Evolutionary conservation across 1,284 basidiomycete species (phyloP), one percentile per base, ranked within the genome.

Genomic region (Amylostereum areolatum): DNA sequence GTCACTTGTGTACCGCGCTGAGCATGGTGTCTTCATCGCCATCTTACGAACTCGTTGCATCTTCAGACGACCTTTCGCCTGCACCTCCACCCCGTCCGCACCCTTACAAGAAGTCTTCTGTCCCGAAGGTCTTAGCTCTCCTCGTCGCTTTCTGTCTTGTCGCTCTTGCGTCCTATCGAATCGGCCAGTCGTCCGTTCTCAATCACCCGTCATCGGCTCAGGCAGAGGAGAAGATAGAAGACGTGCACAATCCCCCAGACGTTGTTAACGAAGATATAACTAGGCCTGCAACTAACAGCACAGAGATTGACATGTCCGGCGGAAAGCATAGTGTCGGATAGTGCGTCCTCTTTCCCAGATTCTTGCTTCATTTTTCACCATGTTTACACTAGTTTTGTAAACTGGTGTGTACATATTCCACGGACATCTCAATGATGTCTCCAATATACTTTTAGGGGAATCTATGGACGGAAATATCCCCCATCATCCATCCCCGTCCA

Each of bases 391-490:
- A 88, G 86, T 59, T 89, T 89, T 56, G 82, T 85, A 9, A 89
- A 89, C 59, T 89, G 86, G 85, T 86, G 58, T 47, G 62, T 54
- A 27, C 29, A 30, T 39, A 48, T 47, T 30, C 27, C 29, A 46
- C 25, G 36, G 39, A 55, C 47, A 50, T 59, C 57, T 39, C 63
- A 65, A 62, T 48, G 43, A 8, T 24, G 25, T 28, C 30, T 7
- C n/a, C 18, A 28, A 7, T 5, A 28, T 28, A 25, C 27, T 1
- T n/a, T 11, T 65, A 59, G 94, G 94, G 93, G 91, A n/a, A 97
- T 97, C 47, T 97, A 97, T 65, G 93, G 81, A 36, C 81, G 92
- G 57, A 93, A 94, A 68, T 96, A 79, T 58, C 84, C 82, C 33
- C 92, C 92, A 2, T 83, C 83, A 9, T 63, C 81, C 46, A 93